Conservation (phyloP, 2,329 filamentous ascomycete genomes). For the Didymella arachidicola region DNA sequence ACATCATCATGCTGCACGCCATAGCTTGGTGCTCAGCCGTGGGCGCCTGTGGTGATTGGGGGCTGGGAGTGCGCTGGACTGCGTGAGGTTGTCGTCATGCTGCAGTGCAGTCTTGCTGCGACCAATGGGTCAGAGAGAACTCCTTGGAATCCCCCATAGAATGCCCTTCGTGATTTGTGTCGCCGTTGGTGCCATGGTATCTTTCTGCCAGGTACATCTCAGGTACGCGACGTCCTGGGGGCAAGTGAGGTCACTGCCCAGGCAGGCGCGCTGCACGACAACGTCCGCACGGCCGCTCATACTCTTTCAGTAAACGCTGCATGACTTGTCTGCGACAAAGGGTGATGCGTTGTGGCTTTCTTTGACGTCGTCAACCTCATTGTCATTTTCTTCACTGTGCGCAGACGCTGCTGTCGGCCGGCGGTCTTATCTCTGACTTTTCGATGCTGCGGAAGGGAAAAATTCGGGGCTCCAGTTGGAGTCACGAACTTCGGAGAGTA, state of each 20-base stretch:
- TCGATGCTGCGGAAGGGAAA: slow-evolving; percentile 20
- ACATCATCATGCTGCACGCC: slow-evolving; percentile 17
- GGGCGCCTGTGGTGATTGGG: slow-evolving; percentile 1
- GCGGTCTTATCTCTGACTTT: slow-evolving; percentile 26
- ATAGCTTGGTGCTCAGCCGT: slow-evolving; percentile 13
- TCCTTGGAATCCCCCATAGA: not conserved
- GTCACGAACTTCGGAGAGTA: slow-evolving; percentile 33
- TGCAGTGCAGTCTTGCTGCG: not conserved
- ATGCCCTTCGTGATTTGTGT: slow-evolving; percentile 17
- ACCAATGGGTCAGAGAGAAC: not conserved
- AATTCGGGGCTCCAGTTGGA: slow-evolving; percentile 27
- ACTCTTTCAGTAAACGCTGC: slow-evolving; percentile 19
- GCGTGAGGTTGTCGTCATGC: slow-evolving; percentile 4
- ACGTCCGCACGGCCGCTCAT: slow-evolving; percentile 26
- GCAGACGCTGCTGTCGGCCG: slow-evolving; percentile 22
- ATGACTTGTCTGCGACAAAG: slow-evolving; percentile 26
- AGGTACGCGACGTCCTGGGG: slow-evolving; percentile 27
- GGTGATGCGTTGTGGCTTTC: slow-evolving; percentile 19
- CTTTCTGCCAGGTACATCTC: slow-evolving; percentile 30
- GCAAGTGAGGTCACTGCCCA: slow-evolving; percentile 23
- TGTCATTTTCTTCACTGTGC: slow-evolving; percentile 24
- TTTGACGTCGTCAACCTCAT: slow-evolving; percentile 17
- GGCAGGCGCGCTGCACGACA: slow-evolving; percentile 5
- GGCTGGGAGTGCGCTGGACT: slow-evolving; percentile 1
- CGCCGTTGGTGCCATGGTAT: slow-evolving; percentile 12